Evolutionary conservation across 306 rosid genomes (phyloP), one percentile per base, ranked within the genome.

Genomic region (Cucurbita ficifolia): DNA sequence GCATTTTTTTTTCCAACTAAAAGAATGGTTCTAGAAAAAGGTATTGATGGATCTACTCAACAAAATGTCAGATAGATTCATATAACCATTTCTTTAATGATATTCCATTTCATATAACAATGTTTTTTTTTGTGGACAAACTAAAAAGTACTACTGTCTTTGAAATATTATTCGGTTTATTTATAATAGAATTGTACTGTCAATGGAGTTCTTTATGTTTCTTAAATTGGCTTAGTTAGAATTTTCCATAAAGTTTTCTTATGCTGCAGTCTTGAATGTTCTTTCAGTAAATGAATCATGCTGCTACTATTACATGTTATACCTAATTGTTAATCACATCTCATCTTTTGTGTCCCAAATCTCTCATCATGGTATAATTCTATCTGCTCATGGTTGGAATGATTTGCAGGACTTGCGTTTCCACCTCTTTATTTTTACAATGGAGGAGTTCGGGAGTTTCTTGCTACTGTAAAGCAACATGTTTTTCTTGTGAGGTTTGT

Each of bases 381-480:
- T 75, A 70, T 78, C 24, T 64, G 77, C 49, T 74, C 18, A 65
- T 75, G 59, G 56, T 59, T 38, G 69, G 38, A 50, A 72, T 39
- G n/a, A 74, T 77, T 76, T 81, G 75, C 88, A 95, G 99, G 99
- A 82, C 97, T 95, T 82, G 99, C 99, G 16, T 75, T 80, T 83
- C 96, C 99, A 74, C 90, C 99, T 24, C 82, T 95, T 59, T 95
- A 95, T 82, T 95, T 95, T 78, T 95, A 95, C 75, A 95, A 87
- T 76, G 99, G 99, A 82, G 99, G 99, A 85, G 92, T 95, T 76
- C 92, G 88, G 80, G 97, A 95, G 83, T 95, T 95, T 76, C 95
- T 95, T 76, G 96, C 97, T 73, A 89, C 97, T 59, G 76, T 89
- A 78, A 95, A 95, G 91, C 99, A 91, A 57, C 87, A 95, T 81